Evolutionary conservation across 2,329 filamentous ascomycete species (phyloP).

Genomic region (Cryphonectria naterciae): DNA sequence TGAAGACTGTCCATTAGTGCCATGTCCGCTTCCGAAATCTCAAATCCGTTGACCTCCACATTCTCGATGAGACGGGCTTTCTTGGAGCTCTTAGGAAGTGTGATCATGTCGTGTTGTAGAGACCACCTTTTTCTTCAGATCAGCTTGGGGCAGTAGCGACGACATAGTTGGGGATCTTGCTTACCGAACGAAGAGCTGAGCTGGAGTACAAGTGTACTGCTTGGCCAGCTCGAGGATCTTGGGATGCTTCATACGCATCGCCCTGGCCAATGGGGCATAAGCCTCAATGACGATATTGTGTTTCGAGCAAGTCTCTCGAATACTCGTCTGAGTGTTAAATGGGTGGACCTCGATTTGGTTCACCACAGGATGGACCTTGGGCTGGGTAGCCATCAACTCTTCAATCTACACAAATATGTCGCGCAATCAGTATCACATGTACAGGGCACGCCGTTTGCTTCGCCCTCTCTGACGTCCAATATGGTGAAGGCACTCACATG

Average conservation of each 20-base stretch:
- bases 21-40: constrained; percentile 68
- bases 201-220: constrained; percentile 72
- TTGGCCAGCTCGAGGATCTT: constrained; percentile 63
- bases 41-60: constrained; percentile 61
- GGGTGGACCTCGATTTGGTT: constrained; percentile 85
- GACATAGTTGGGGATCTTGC: constrained; percentile 9
- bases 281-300: constrained; percentile 75
- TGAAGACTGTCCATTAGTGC: constrained; percentile 65
- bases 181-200: constrained; percentile 70
- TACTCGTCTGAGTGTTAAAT: constrained; percentile 74
- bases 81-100: constrained; percentile 73
- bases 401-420: constrained; percentile 54
- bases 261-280: constrained; percentile 77
- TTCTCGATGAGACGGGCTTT: constrained; percentile 68
- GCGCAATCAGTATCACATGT: constrained; percentile 11
- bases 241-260: constrained; percentile 70
- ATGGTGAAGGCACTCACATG: constrained; percentile 57
- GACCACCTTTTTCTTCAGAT: constrained; percentile 61
- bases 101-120: constrained; percentile 73
- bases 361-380: constrained; percentile 66
- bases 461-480: background rate
- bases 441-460: background rate
- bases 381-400: constrained; percentile 67
- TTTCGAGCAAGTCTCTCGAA: constrained; percentile 67
- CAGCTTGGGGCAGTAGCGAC: background rate